Base-by-base conservation (phyloP, 202 grass and related monocot species). In the Elaeis oleifera region DNA sequence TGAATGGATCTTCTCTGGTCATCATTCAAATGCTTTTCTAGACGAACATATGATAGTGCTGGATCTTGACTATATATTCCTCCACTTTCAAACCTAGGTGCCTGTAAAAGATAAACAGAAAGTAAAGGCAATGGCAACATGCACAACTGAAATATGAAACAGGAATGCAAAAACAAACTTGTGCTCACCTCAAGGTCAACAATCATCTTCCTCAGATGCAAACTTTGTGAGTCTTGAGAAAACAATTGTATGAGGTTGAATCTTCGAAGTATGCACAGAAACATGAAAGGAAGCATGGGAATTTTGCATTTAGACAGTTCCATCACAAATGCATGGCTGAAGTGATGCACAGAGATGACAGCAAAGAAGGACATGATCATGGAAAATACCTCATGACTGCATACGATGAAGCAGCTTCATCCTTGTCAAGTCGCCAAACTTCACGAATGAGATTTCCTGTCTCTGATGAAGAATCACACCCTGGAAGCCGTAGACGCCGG, bases 61-160 rank as follows among this genome's bases (percentile, higher is more conserved):
- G 77, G 91, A 70, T 96, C 91, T 82, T 96, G 91, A 76, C 91
- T 90, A 60, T 83, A 67, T 20, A 90, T 39, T 51, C 91, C 91
- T 71, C 81, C 84, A 26, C 84, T 96, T 50, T 96, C 91, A 90
- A 96, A 96, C 71, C 91, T 83, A 50, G 91, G 91, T 63, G 79
- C 76, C 91, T 90, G 76, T 60, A 59, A 72, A 59, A 63, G 23
- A 80, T 61, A 23, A 72, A 63, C 29, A 65, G 51, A 71, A 55
- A 81, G 59, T 61, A 82, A 63, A 44, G 64, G 55, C 53, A 44
- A 65, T 28, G 61, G 63, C 50, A 74, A 20, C 36, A 56, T 11
- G 49, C 65, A 76, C 21, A 67, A 26, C 31, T 61, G 68, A 62
- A 36, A 61, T 17, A 20, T 74, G 56, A 76, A 56, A 71, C 63